Base-by-base conservation (phyloP, 306 rosid species). In the Biancaea sappan region DNA sequence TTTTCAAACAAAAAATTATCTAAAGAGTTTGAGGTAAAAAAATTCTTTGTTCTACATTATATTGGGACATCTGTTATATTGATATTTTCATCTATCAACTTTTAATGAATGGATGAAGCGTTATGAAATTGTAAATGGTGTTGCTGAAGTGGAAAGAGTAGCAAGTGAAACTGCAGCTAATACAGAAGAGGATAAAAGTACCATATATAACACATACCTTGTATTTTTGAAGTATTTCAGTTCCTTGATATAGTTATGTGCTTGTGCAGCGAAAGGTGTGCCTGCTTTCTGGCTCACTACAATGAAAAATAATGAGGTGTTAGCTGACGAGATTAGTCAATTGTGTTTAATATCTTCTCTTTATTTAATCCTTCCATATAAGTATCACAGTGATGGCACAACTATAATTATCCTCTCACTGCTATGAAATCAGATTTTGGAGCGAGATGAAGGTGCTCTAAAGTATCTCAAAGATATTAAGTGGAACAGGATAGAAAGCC, bases 371-470 rank as follows among this genome's bases (percentile, higher is more conserved):
- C 41, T 38, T 65, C 40, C 32, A 32, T 35, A 0, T 34, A 40
- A 4, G 22, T 57, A 26, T 75, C 70, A 57, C 22, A 16, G 50
- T 71, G 34, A 59, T 21, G 24, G 59, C 18, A 43, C 32, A 41
- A 24, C 25, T 76, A 38, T 5, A 54, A 13, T 32, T 48, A 26
- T 57, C 13, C 9, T 34, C 37, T 77, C 26, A 14, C 8, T 71
- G 16, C 46, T 63, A 2, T 68, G 75, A 18, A 18, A 65, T 56
- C 82, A 93, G 98, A 83, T 93, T 62, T 78, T 96, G 0, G 96
- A 93, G 86, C 98, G 93, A 48, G 98, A 93, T 85, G 98, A 93
- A 80, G 92, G 82, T 67, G 98, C 98, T 66, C 93, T 93, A 48
- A 93, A 89, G 69, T 89, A 72, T 80, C 86, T 93, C 44, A 91